Base-by-base conservation (phyloP, 495 filamentous ascomycete species). In the Podospora sp. region DNA sequence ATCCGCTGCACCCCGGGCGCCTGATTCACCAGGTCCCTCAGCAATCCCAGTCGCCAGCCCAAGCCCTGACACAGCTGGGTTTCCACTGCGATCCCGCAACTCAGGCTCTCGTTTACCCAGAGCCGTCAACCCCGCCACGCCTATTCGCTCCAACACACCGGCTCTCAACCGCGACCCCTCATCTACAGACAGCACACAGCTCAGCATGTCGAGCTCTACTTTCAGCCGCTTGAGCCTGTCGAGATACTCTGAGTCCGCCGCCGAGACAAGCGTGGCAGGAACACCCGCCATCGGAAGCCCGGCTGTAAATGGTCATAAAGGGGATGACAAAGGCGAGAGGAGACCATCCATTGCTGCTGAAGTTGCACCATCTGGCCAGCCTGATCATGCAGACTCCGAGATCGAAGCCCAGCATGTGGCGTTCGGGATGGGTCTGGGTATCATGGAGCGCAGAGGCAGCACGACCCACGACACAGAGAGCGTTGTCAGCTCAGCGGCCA, bases 141-240 rank as follows among this genome's bases (percentile, higher is more conserved):
- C 76, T 6, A 75, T 74, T 33, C 69, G 76, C 1, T 69, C 75
- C 18, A 68, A 53, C 57, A 77, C 76, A 0, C 76, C 76, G 1
- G 63, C 36, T 18, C 63, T 73, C 26, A 58, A 70, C 59, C 73
- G 72, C n/a, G 75, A 78, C 49, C 72, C 68, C 0, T 74, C 75
- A 0, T 73, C 73, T 2, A 74, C 76, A 12, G 76, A 78, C 51
- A 78, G 72, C 68, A 76, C 75, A 1, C 75, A 75, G 51, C 69
- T 68, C 59, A 78, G 76, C 70, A 73, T 77, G 75, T 63, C 40
- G 52, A 73, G 71, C 65, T 78, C 76, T 1, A 66, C 68, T 8
- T 77, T 78, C 27, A 74, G 71, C 62, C 70, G 72, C 11, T 24
- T 72, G 20, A 68, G 71, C 27, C 22, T 40, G 26, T 76, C 75